These are phyloP conservation scores for Tetrahymena thermophila DNA, from an alignment of 73 alveolate species.

Conservation along the genomic window DNA sequence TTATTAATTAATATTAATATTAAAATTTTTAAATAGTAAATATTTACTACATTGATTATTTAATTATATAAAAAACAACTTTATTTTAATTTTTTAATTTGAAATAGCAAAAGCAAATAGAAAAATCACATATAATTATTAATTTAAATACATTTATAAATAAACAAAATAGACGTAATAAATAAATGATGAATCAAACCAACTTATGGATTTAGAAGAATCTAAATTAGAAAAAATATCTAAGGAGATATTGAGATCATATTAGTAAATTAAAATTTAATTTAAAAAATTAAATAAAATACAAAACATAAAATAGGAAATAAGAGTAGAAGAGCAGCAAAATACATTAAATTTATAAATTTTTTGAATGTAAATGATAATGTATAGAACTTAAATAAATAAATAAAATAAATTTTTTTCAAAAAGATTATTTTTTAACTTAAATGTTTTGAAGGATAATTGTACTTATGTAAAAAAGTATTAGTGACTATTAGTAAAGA, in stretches of 20 bases:
- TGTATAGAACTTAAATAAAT: background rate
- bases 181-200: background rate
- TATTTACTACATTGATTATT: too few relatives aligned
- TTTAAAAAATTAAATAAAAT: too few relatives aligned
- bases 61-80: background rate
- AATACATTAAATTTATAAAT: background rate
- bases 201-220: background rate
- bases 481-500: too few relatives aligned
- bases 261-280: background rate
- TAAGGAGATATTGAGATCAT: background rate
- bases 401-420: too few relatives aligned
- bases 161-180: background rate
- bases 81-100: background rate
- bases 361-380: background rate
- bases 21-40: too few relatives aligned
- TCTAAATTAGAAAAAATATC: background rate
- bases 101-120: too few relatives aligned
- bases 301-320: background rate
- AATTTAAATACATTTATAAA: too few relatives aligned
- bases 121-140: too few relatives aligned
- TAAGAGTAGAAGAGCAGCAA: background rate
- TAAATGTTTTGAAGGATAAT: too few relatives aligned
- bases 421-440: too few relatives aligned
- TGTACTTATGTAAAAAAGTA: too few relatives aligned
- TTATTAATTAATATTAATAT: too few relatives aligned